Evolutionary conservation across 2,329 filamentous ascomycete species (phyloP).

Genomic region (Rosellinia necatrix): DNA sequence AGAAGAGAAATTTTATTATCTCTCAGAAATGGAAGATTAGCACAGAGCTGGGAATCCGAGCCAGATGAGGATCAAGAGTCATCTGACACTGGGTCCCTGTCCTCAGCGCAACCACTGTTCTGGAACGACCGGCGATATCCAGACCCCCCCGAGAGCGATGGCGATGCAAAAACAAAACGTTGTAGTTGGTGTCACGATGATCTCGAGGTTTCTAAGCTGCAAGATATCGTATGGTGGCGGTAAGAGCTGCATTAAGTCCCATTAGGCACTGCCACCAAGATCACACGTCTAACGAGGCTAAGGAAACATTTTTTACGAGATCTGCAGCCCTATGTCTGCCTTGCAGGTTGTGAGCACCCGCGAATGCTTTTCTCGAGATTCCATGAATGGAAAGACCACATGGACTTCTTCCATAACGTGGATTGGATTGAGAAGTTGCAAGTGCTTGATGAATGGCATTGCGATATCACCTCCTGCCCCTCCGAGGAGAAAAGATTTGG

Average conservation of each 20-base stretch:
- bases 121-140: not conserved
- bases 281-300: not conserved
- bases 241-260: not conserved
- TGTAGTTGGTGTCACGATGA: not conserved
- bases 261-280: not conserved
- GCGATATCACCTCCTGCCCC: not conserved
- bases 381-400: not conserved
- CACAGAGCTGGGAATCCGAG: not conserved
- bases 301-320: not conserved
- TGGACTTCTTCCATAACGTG: not conserved
- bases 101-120: not conserved
- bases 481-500: not conserved
- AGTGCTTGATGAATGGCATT: not conserved
- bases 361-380: not conserved
- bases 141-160: not conserved
- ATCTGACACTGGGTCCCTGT: not conserved
- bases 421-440: not conserved
- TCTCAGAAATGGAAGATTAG: not conserved
- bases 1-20: not conserved
- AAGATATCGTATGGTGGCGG: not conserved
- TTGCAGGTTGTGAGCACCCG: not conserved
- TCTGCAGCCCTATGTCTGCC: not conserved
- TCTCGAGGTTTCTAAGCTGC: not conserved
- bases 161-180: not conserved
- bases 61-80: not conserved